These are phyloP conservation scores for Chondrus crispus DNA, from an alignment of 23 red algal species.

Conservation along the genomic window DNA sequence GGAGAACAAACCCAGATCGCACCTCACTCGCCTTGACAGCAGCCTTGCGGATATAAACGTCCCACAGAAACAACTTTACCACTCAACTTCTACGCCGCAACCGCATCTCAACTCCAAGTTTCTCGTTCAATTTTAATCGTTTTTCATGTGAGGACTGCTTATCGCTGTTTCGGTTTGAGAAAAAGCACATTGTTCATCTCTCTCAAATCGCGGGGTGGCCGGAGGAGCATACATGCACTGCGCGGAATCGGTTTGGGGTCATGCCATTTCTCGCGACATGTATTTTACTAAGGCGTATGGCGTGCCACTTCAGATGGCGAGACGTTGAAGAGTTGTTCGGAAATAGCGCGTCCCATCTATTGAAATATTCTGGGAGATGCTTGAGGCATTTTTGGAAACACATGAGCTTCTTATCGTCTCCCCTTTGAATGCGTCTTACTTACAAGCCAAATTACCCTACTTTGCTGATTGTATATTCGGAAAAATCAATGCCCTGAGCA, in stretches of 20 bases:
- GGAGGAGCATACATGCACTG: neutral
- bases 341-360: neutral
- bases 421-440: no score
- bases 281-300: neutral
- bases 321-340: neutral
- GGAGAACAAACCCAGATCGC: no score
- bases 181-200: neutral
- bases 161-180: neutral
- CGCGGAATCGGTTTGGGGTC: neutral
- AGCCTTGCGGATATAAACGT: no score
- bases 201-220: neutral
- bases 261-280: neutral
- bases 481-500: no score
- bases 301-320: neutral
- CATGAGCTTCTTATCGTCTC: no score
- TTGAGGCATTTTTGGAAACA: no score
- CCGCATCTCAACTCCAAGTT: neutral
- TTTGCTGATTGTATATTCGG: no score
- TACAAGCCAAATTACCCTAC: no score
- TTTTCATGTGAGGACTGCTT: neutral
- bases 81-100: neutral
- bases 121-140: neutral
- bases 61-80: no score
- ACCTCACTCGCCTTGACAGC: no score
- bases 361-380: constrained; percentile 13